Conservation (phyloP, 2,329 filamentous ascomycete species). For the Pseudogymnoascus sp. region DNA sequence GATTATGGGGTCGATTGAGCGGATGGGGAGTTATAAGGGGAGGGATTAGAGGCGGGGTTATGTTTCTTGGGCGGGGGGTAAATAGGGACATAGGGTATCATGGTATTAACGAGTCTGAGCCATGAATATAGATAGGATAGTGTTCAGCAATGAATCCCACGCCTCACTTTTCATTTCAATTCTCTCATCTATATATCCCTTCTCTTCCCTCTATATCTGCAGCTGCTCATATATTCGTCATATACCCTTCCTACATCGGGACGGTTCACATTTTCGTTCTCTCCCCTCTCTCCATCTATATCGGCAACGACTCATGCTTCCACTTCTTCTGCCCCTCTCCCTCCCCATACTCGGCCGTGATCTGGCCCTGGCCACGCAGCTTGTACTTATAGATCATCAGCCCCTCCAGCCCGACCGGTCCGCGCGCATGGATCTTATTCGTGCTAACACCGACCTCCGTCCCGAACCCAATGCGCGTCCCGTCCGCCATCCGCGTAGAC, state of each 20-base stretch:
- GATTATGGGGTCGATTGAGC: constrained; percentile 79
- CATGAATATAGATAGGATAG: constrained; percentile 3
- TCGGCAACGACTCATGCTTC: constrained; percentile 45
- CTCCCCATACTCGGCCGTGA: constrained; percentile 66
- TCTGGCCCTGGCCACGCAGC: constrained; percentile 73
- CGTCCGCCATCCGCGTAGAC: constrained; percentile 87
- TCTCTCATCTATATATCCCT: neutral
- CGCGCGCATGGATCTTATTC: constrained; percentile 93
- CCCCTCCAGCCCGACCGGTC: constrained; percentile 88
- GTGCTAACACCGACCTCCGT: constrained; percentile 98
- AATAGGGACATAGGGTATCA: neutral
- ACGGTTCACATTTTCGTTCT: neutral
- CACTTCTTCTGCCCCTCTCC: constrained; percentile 50
- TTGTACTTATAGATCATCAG: constrained; percentile 97
- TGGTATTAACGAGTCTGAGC: neutral
- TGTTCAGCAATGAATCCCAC: neutral
- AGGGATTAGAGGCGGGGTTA: constrained; percentile 10
- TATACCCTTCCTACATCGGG: neutral
- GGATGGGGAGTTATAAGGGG: constrained; percentile 60
- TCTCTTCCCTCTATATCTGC: too few relatives aligned
- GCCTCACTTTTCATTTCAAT: neutral
- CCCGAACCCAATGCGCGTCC: constrained; percentile 94
- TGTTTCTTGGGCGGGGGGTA: neutral
- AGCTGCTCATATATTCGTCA: neutral
- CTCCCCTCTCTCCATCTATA: constrained; percentile 11